Conservation (phyloP, 192 early-diverging fungal genomes). For the Entomortierella lignicola region DNA sequence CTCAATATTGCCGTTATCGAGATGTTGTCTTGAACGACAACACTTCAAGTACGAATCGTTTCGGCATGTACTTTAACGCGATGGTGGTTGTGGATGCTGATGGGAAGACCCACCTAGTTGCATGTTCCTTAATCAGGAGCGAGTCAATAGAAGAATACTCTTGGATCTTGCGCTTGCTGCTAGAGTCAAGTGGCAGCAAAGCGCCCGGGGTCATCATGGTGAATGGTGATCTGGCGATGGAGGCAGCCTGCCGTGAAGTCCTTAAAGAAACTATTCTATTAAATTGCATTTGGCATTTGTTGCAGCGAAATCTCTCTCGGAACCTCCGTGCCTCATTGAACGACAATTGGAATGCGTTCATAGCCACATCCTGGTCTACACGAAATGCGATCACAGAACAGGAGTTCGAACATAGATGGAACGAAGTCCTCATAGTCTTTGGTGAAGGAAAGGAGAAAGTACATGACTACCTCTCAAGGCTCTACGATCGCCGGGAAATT, state of each 20-base stretch:
- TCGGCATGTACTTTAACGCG: constrained; percentile 1
- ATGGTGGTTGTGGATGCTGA: constrained; percentile 2
- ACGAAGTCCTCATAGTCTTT: not conserved
- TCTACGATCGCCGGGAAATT: constrained; percentile 1
- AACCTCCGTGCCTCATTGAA: not conserved
- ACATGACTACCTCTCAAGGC: not conserved
- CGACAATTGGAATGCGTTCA: not conserved
- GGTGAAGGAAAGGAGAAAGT: not conserved
- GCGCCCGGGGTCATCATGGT: constrained; percentile 5
- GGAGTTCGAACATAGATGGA: constrained; percentile 7
- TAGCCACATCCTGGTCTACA: not conserved
- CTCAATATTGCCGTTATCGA: not conserved
- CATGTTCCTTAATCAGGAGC: not conserved
- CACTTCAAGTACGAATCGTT: constrained; percentile 1
- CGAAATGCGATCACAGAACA: not conserved
- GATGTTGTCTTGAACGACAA: constrained; percentile 18
- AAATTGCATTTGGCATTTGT: constrained; percentile 10
- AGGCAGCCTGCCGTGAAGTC: not conserved
- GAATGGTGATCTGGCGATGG: constrained; percentile 16
- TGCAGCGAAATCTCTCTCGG: not conserved
- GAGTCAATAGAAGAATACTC: constrained; percentile 1
- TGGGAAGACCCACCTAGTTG: not conserved
- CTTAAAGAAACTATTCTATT: not conserved
- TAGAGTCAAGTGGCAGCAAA: not conserved
- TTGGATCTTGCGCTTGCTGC: constrained; percentile 1